A percentile compares a stretch with the other conserved stretches of the same genome.
These are phyloP conservation scores for Pinus taeda DNA, from an alignment of 75 land plant genomes.

Conservation along the genomic window DNA sequence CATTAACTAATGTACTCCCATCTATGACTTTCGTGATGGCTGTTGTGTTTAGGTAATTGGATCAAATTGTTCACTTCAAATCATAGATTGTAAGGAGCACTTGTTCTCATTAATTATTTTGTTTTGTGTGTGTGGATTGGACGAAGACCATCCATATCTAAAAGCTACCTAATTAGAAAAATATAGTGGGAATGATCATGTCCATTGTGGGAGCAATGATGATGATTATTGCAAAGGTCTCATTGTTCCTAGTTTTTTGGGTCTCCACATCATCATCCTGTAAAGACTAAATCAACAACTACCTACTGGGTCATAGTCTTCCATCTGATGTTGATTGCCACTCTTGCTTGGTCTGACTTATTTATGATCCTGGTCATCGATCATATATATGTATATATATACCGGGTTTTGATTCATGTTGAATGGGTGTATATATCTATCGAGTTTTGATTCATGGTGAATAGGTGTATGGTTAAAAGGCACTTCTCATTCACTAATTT, in stretches of 20 bases:
- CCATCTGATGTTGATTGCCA: slow-evolving; percentile 11
- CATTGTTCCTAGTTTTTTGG: slow-evolving; percentile 13
- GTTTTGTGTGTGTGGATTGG: neutral
- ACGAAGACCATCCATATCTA: slow-evolving; percentile 24
- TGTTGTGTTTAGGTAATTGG: too few species aligned
- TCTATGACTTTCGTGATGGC: too few species aligned
- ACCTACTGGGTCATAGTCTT: slow-evolving; percentile 28
- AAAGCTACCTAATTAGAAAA: slow-evolving; percentile 28
- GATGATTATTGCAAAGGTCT: slow-evolving; percentile 58
- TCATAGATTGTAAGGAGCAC: too few species aligned
- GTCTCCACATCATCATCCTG: slow-evolving; percentile 8
- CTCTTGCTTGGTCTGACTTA: slow-evolving; percentile 23
- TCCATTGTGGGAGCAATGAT: slow-evolving; percentile 41
- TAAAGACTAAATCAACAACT: neutral
- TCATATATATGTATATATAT: neutral
- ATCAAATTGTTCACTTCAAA: too few species aligned
- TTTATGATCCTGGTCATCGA: slow-evolving; percentile 27
- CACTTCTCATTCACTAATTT: too few species aligned
- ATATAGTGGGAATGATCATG: slow-evolving; percentile 30
- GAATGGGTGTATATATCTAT: too few species aligned
- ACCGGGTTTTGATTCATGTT: too few species aligned
- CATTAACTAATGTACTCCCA: too few species aligned
- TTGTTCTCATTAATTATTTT: too few species aligned
- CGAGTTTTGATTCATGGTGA: too few species aligned
- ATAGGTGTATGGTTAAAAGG: too few species aligned